Evolutionary conservation across 2,329 filamentous ascomycete species (phyloP).

Genomic region (Davidsoniella neocaledoniae): DNA sequence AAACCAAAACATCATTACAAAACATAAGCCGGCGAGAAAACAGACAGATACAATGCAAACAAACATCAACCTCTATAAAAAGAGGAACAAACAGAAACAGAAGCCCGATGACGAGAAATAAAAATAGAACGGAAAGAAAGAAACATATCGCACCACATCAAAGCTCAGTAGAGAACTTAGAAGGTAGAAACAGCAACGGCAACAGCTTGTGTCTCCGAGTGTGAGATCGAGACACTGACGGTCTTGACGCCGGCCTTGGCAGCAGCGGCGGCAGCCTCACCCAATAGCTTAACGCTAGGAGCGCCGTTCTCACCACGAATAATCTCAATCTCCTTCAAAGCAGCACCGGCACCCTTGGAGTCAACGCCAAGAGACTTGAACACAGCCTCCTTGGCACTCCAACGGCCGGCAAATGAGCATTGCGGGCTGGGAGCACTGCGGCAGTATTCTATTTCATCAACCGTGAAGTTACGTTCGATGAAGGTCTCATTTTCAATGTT

Average conservation of each 20-base stretch:
- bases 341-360: slow-evolving; percentile 74
- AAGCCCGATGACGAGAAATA: neutral
- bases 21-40: neutral
- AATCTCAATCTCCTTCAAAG: slow-evolving; percentile 92
- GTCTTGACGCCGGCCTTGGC: slow-evolving; percentile 73
- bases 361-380: slow-evolving; percentile 90
- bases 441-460: slow-evolving; percentile 74
- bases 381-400: slow-evolving; percentile 96
- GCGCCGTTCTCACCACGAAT: slow-evolving; percentile 63
- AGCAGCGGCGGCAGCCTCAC: slow-evolving; percentile 69
- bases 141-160: neutral
- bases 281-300: slow-evolving; percentile 73
- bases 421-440: slow-evolving; percentile 60
- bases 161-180: slow-evolving; percentile 23
- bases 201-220: slow-evolving; percentile 85
- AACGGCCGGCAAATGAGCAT: slow-evolving; percentile 84
- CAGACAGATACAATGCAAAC: neutral
- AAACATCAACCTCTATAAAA: neutral
- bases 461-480: slow-evolving; percentile 85
- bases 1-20: neutral
- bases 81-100: neutral
- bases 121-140: neutral
- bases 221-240: slow-evolving; percentile 86
- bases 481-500: slow-evolving; percentile 93
- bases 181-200: slow-evolving; percentile 80